Evolutionary conservation across 2,329 filamentous ascomycete species (phyloP), one percentile per base, ranked within the genome.

Genomic region (Colletotrichum phormii): DNA sequence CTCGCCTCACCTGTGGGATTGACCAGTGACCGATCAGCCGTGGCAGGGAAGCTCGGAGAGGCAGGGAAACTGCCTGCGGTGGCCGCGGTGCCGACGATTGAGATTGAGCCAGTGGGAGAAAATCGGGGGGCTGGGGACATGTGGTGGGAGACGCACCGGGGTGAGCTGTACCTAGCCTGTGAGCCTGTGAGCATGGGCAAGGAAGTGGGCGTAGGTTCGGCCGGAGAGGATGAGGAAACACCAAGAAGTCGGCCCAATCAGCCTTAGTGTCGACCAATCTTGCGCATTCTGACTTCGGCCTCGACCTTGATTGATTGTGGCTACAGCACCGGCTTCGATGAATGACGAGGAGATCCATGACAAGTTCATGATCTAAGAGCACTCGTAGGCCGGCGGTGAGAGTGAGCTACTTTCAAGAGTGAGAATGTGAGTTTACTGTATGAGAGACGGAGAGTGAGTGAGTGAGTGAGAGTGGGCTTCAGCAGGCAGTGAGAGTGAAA

Each of bases 1-100:
- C 66, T 61, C 66, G 66, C 66, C 70, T 72, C 60, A 70, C 60
- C 66, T 57, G 26, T 64, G 60, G 54, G 67, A 31, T 61, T 57
- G 60, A 37, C 26, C 66, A 55, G 11, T 64, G 58, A 57, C 58
- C 31, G 65, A 60, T 59, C 53, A 69, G 60, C 66, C 46, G 58
- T 67, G 68, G 60, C 68, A 71, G 64, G 68, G 67, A 55, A 33
- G 26, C 55, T 33, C 46, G 18, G 51, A 64, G 22, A 58, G 53
- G 37, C 67, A 69, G 53, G 66, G 67, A 67, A 65, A 13, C 42
- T 37, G 67, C 67, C 67, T 71, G 67, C 55, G 42, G 42, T 31
- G 37, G 59, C 64, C 31, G 54, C 54, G 59, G 24, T n/a, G 42
- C 42, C 22, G 35, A 71, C 31, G 26, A 58, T n/a, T 42, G 37